These are phyloP conservation scores for Microbotryum intermedium DNA, from an alignment of 1,284 basidiomycete species.

Conservation along the genomic window DNA sequence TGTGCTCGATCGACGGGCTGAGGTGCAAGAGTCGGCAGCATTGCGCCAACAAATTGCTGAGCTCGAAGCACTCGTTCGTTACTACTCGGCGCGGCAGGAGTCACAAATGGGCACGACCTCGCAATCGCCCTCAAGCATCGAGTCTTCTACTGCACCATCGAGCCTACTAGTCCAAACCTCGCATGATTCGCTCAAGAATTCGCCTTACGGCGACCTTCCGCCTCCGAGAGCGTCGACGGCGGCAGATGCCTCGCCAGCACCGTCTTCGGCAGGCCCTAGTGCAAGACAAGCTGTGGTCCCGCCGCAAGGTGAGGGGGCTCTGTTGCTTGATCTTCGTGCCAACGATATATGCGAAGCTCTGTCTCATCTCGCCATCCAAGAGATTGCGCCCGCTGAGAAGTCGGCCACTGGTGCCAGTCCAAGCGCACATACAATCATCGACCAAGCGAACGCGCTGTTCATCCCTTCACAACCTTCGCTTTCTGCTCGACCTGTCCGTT, in stretches of 20 bases:
- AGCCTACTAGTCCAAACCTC: background rate
- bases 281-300: background rate
- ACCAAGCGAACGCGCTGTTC: slow-evolving; percentile 17
- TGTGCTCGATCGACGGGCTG: slow-evolving; percentile 9
- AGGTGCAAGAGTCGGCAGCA: background rate
- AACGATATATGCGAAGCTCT: slow-evolving; percentile 26
- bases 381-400: slow-evolving; percentile 23
- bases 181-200: background rate
- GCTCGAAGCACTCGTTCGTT: slow-evolving; percentile 20
- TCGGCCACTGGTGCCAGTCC: slow-evolving; percentile 15
- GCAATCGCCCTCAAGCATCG: background rate
- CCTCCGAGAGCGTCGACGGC: no score
- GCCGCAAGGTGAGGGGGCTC: background rate
- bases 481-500: background rate
- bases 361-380: slow-evolving; percentile 22
- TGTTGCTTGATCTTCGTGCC: slow-evolving; percentile 17
- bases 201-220: background rate
- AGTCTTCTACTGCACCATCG: background rate
- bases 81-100: slow-evolving; percentile 17
- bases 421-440: slow-evolving; percentile 14
- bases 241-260: background rate
- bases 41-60: slow-evolving; percentile 11
- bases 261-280: background rate
- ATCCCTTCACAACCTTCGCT: slow-evolving; percentile 1
- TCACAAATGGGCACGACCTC: background rate